Evolutionary conservation across 805 yeast genomes (phyloP), one percentile per base, ranked within the genome.

Genomic region (Aciculoconidium aculeatum): DNA sequence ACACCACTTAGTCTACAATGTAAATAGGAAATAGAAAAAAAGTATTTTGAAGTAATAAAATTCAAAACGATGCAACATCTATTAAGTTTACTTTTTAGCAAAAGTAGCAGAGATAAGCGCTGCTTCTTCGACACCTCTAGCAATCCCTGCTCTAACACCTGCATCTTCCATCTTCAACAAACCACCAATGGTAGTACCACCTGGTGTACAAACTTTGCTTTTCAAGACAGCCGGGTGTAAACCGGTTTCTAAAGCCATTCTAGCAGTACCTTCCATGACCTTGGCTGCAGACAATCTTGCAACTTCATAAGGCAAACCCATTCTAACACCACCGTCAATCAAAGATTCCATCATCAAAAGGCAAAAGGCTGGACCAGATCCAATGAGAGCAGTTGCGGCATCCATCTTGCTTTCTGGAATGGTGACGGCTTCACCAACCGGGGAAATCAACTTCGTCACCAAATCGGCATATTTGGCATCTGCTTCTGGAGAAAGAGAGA

Each of bases 161-260:
- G 75, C 76, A 42, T 86, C 95, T 63, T 92, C 98, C 80, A 92
- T 77, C 40, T 78, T 85, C 56, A 90, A 70, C 35, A 92, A 65
- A 0, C 98, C 98, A 7, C 95, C 95, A 53, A 92, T 92, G 4
- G 98, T 92, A 28, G 96, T 88, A 18, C 98, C 98, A 17, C 92
- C 98, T 14, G 98, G 98, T 0, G 98, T 92, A 52, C 96, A 87
- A 6, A 92, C 92, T 45, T 78, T 80, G 52, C 82, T 77, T 52
- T 84, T 84, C 53, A 92, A 70, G 8, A 73, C 85, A 11, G 92
- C 90, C 7, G 98, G 98, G 49, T 90, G 96, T 24, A 69, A 75
- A 3, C 85, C 87, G 7, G 87, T 78, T 41, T 75, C 73, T 39
- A 79, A 72, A 1, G 80, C 88, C 96, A 92, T 83, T 58, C 77